Evolutionary conservation across 2,329 filamentous ascomycete species (phyloP), one percentile per base, ranked within the genome.

Genomic region (Colletotrichum karsti): DNA sequence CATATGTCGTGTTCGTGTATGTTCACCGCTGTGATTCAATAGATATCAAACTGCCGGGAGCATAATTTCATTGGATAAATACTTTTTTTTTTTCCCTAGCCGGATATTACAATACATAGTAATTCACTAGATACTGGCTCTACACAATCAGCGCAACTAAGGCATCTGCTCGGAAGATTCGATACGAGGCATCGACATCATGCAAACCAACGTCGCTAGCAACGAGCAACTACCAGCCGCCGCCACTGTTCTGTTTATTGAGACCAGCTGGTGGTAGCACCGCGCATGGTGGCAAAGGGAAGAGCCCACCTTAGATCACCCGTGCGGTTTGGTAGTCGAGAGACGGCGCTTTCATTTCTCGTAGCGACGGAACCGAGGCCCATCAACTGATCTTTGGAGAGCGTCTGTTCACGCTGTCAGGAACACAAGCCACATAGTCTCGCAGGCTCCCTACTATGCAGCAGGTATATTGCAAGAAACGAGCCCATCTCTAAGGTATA

Each of bases 401-500:
- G 33, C 15, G 59, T 55, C 59, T 62, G 59, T 62, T 55, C 48
- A 53, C 48, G 59, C 59, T 63, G 59, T 63, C 59, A 56, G 41
- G 33, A 20, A 9, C 10, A 26, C 22, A 15, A 44, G 26, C 20
- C 8, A 24, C n/a, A n/a, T 13, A 46, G 5, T 30, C 13, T 20
- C 39, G 15, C 37, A 57, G 26, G 54, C 15, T 44, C 37, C 37
- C 44, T 5, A n/a, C n/a, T n/a, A n/a, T n/a, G n/a, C n/a, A n/a
- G n/a, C n/a, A n/a, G n/a, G n/a, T n/a, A n/a, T n/a, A n/a, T 33
- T 39, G 51, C 51, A 39, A 8, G 51, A 30, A 39, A 55, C 5
- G 30, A 39, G 22, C 33, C 50, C 50, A 37, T 13, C 13, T n/a
- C 35, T 28, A n/a, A n/a, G n/a, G n/a, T n/a, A 35, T 33, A 33